These are phyloP conservation scores for Aspergillus coremiiformis DNA, from an alignment of 495 filamentous ascomycete species.

Conservation along the genomic window DNA sequence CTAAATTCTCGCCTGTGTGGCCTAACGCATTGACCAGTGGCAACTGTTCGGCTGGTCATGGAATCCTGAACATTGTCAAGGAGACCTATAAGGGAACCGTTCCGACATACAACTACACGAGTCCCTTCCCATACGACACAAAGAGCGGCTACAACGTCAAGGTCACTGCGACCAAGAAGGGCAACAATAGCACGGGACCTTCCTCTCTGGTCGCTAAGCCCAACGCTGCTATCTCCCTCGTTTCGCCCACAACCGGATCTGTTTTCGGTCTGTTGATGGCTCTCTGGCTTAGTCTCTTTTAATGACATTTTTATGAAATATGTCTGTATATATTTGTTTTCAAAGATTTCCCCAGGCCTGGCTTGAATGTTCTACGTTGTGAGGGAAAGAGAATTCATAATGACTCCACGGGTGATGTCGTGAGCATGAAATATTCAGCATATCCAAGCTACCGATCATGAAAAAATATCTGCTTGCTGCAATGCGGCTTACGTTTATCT, in stretches of 20 bases:
- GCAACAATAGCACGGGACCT: not conserved
- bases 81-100: slow-evolving; percentile 27
- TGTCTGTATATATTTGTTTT: not conserved
- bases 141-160: slow-evolving; percentile 27
- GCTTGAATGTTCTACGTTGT: not conserved
- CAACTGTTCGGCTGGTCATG: slow-evolving; percentile 40
- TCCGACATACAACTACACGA: slow-evolving; percentile 39
- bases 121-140: slow-evolving; percentile 35
- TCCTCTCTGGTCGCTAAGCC: slow-evolving; percentile 2
- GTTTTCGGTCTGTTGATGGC: not conserved
- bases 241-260: not conserved
- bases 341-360: not conserved
- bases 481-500: not conserved
- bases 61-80: slow-evolving; percentile 38
- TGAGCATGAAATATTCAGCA: not conserved
- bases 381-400: not conserved
- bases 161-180: slow-evolving; percentile 25
- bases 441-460: not conserved
- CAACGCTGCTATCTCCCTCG: not conserved
- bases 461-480: not conserved
- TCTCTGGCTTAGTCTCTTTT: not conserved
- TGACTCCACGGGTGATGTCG: not conserved
- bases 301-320: not conserved
- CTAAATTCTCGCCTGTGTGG: slow-evolving; percentile 32
- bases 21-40: slow-evolving; percentile 33